Evolutionary conservation across 1,284 basidiomycete genomes (phyloP), one percentile per base, ranked within the genome.

Genomic region (Porodaedalea pini): DNA sequence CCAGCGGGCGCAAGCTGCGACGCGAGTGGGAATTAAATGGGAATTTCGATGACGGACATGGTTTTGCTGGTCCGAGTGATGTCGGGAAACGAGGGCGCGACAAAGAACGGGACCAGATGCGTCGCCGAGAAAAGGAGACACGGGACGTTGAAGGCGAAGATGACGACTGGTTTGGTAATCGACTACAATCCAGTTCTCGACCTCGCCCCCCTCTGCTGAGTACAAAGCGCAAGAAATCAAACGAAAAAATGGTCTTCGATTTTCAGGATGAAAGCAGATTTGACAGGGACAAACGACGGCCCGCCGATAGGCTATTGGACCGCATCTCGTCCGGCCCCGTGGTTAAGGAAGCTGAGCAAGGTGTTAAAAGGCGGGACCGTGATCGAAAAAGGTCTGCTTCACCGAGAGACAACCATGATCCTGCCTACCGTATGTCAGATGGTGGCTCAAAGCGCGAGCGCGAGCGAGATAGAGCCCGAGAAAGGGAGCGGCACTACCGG

Each of bases 51-150:
- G 75, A 75, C 32, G 71, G 75, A 23, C 77, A 77, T 73, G 78
- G 78, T 48, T 68, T 71, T 52, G 66, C 68, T 51, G 72, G 77
- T 10, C 82, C 84, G 1, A 73, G 75, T 41, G 77, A 85, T 61
- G 86, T 90, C 34, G 89, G 89, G 21, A 81, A 75, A 65, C 78
- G 79, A 60, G 85, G 77, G 1, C 78, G 78, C 58, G 76, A 75
- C 61, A 88, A 86, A 67, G 78, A 83, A 56, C 79, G 73, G 41
- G 80, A 77, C 49, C 78, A 74, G 53, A 68, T 88, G 69, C 80
- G 78, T 62, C 76, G 76, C 62, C 75, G 73, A 62, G 75, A 76
- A 54, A 69, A 74, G 62, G 77, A 79, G 60, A 67, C 75, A 49
- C 72, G 75, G 58, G 73, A 78, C 31, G 61, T 47, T 4, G 78